A percentile compares a stretch with the other conserved stretches of the same genome.
phyloP scores from a whole-genome alignment of 768 basidiomycete species.

The Clitopilus hobsonii region DNA sequence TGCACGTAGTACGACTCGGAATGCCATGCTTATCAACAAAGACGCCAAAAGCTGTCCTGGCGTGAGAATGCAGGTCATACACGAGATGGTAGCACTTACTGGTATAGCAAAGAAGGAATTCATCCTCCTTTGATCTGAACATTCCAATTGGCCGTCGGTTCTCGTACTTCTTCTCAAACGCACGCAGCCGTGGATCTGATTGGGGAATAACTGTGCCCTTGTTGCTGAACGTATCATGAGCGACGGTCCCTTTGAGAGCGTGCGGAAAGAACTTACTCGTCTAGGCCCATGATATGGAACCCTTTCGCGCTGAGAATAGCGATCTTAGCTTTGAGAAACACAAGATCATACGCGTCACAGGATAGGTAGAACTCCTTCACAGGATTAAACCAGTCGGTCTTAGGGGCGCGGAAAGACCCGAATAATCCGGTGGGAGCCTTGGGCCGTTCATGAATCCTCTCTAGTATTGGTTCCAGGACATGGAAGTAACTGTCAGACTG shows the following conservation, averaged over 20 bases:
- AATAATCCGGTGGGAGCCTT: constrained; percentile 62
- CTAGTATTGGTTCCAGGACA: constrained; percentile 88
- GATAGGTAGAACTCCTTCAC: constrained; percentile 88
- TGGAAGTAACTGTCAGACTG: constrained; percentile 84
- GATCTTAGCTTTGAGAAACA: constrained; percentile 89
- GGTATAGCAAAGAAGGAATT: constrained; percentile 87
- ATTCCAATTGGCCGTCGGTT: constrained; percentile 82
- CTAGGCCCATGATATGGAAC: constrained; percentile 96
- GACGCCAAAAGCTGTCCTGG: constrained; percentile 75
- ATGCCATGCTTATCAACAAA: constrained; percentile 93
- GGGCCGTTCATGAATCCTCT: constrained; percentile 73
- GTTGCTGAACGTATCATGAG: constrained; percentile 40
- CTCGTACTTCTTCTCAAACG: constrained; percentile 77
- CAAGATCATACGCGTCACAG: constrained; percentile 80
- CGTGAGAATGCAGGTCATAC: constrained; percentile 4
- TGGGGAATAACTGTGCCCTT: constrained; percentile 87
- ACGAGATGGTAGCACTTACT: constrained; percentile 39
- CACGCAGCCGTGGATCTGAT: constrained; percentile 54
- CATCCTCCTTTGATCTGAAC: constrained; percentile 82
- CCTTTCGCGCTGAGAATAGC: constrained; percentile 90
- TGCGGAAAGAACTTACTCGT: constrained; percentile 57
- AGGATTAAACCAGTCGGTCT: constrained; percentile 88
- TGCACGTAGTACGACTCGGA: constrained; percentile 62
- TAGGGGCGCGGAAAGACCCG: constrained; percentile 55
- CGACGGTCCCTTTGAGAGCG: not conserved